Evolutionary conservation across 129 eudicot genomes (phyloP), one percentile per base, ranked within the genome.

Genomic region (Dittrichia graveolens): DNA sequence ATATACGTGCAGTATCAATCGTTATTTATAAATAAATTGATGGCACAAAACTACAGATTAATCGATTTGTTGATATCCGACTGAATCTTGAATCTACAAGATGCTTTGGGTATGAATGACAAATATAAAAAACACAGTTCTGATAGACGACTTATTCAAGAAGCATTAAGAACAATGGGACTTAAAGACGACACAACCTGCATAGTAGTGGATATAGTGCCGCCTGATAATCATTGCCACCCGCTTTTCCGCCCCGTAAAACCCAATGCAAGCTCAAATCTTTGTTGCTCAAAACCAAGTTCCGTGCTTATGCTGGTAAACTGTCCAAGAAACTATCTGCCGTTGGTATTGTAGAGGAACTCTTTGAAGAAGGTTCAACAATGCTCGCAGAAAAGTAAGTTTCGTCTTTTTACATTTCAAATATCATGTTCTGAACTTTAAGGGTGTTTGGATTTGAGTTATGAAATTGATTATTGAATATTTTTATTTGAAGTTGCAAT

Each of bases 311-410:
- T 47, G 70, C 80, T 34, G 43, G 42, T 67, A 85, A 78, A 77
- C 55, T 83, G 47, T 73, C 97, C 14, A 87, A 82, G 76, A 90
- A 87, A 62, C 76, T 85, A 10, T 87, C 95, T 2, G 80, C 91
- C 55, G 82, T 88, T 37, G 82, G 91, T 56, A 84, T 82, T 12
- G 95, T 91, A 0, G 97, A 91, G 78, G 95, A 91, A 71, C 81
- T 91, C 24, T 91, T 85, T 62, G 97, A 91, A 82, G 97, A 91
- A 76, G 97, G 97, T 48, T 91, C 96, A 43, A 96, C 97, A 10
- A 84, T 91, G 88, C 92, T 91, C 67, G 90, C 90, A 41, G 95
- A 91, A 74, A 91, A 96, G 97, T 88, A 24, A 11, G 64, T 69
- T 50, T 49, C 42, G 7, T 40, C 24, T 31, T 70, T 31, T 55